Evolutionary conservation across 306 rosid genomes (phyloP), one percentile per base, ranked within the genome.

Genomic region (Medicago ruthenica): DNA sequence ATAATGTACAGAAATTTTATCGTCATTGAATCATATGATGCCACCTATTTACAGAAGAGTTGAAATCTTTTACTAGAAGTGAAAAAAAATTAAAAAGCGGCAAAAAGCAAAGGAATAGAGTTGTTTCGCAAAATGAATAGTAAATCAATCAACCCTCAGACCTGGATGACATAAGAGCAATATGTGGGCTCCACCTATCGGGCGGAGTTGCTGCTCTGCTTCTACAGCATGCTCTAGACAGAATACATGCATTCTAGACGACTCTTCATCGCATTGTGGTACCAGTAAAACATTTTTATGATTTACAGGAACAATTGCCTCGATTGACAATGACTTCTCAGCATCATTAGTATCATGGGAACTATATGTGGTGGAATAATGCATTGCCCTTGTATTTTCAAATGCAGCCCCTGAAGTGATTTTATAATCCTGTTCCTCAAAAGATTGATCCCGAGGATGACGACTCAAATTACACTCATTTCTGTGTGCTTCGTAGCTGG

Each of bases 161-260:
- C 99, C 99, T 90, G 98, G 98, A 90, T 96, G 99, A 76, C 99
- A 96, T 58, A 92, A 88, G 74, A 96, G 93, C 70, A 89, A 62
- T 79, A 92, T 86, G 72, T 90, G 83, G 54, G 88, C 97, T 75
- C 99, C 98, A 65, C 99, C 99, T 55, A 96, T 85, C 62, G 92
- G 86, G 51, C 84, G 89, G 80, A 96, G 98, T 84, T 83, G 96
- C 88, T 92, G 83, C 84, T 92, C 98, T 39, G 88, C 98, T 78
- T 90, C 98, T 73, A 79, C 80, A 31, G 99, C 99, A 85, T 96
- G 99, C 87, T 92, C 99, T 37, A 92, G 92, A 83, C 99, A 96
- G 79, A 96, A 96, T 47, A 96, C 93, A 86, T 96, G 99, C 93
- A 90, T 79, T 84, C 98, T 90, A 60, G 96, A 89, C 17, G 97